Conservation (phyloP, 1,284 basidiomycete species). For the Schizophyllum amplum region DNA sequence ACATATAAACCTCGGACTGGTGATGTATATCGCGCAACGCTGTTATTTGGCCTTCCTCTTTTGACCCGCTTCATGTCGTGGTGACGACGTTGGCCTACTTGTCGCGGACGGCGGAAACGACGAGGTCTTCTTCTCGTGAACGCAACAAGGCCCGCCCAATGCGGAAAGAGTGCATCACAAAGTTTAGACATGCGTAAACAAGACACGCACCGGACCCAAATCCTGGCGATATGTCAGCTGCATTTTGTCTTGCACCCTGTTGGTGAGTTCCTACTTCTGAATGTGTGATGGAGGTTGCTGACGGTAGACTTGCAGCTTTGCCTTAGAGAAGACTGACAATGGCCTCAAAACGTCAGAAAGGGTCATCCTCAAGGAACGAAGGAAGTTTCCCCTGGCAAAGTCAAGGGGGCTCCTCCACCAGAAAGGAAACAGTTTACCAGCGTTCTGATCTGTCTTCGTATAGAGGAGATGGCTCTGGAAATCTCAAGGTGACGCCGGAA, state of each 20-base stretch:
- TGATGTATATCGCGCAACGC: background rate
- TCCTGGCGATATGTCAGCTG: background rate
- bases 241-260: background rate
- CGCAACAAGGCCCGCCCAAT: background rate
- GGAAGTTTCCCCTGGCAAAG: no score
- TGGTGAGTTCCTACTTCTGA: background rate
- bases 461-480: conserved; percentile 11
- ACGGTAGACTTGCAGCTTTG: no score
- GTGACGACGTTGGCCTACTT: no score
- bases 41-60: background rate
- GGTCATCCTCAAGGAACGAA: no score
- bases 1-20: background rate
- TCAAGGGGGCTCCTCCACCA: no score
- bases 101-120: no score
- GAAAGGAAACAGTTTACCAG: no score
- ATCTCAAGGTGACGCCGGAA: conserved; percentile 27
- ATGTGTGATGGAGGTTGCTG: background rate
- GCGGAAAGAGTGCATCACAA: background rate
- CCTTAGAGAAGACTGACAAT: no score
- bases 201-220: background rate
- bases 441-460: background rate
- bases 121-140: background rate
- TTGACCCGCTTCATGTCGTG: no score
- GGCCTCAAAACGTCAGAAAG: no score
- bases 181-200: background rate